Base-by-base conservation (phyloP, 495 filamentous ascomycete genomes). In the Wilcoxina mikolae region DNA sequence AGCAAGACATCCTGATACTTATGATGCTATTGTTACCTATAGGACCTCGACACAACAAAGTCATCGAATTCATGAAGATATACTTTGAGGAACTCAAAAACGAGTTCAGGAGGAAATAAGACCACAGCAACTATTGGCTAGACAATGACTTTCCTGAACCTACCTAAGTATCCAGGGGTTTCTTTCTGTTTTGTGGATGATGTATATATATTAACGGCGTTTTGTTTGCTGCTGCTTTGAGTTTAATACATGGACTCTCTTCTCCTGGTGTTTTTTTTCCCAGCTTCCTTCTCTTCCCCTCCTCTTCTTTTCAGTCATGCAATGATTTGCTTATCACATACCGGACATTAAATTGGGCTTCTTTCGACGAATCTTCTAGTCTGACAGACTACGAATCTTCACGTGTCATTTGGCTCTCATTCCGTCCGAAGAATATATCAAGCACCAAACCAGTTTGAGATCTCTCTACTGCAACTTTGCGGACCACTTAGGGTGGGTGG, bases 81-180 rank as follows among this genome's bases (percentile, higher is more conserved):
- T 82, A 78, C 64, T 68, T 72, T 52, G 77, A 82, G 54, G 78
- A 82, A 60, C 67, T 82, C 47, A 76, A 74, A 60, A 71, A 80
- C 43, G 76, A 78, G 53, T 65, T 78, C 31, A 72, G 75, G 54
- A 67, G 45, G 64, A 70, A 49, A 72, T 71, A 56, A 57, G n/a
- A n/a, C n/a, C n/a, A n/a, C n/a, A 64, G 7, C 31, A 35, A 35
- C 31, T 5, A 5, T 35, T 35, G 5, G 5, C 31, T 35, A 5
- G 31, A 35, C 26, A 69, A 58, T 70, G 27, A 31, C 29, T 38
- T 35, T 35, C 31, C 31, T 35, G 31, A 15, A 35, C 31, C 31
- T 35, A 35, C 31, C 31, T 35, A 35, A 7, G 31, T 35, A 15
- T 15, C 31, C 15, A 35, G n/a, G n/a, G n/a, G n/a, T 45, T 27